Conservation (phyloP, 768 basidiomycete genomes). For the Leccinum ochraceum region DNA sequence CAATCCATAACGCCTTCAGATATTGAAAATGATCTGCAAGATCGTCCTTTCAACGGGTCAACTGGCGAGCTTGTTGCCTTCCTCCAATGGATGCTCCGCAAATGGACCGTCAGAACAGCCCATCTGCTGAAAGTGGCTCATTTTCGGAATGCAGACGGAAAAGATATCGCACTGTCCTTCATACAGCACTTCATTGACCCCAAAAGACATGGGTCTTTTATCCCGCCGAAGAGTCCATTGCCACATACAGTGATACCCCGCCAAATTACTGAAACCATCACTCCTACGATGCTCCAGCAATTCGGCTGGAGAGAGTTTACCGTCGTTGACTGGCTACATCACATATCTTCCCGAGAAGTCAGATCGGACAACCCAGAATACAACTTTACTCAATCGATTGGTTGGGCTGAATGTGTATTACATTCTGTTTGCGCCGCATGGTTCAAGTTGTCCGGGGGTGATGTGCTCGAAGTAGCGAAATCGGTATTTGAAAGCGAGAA, state of each 20-base stretch:
- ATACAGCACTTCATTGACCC: conserved; percentile 68
- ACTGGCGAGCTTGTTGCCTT: conserved; percentile 7
- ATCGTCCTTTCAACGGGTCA: not conserved
- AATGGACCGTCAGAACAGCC: not conserved
- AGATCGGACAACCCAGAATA: conserved; percentile 42
- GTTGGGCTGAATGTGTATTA: conserved; percentile 80
- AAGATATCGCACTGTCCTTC: conserved; percentile 59
- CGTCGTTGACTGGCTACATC: conserved; percentile 67
- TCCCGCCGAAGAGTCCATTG: conserved; percentile 41
- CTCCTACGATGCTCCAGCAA: conserved; percentile 48
- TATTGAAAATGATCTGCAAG: not conserved
- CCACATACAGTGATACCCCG: conserved; percentile 41
- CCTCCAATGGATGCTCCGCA: conserved; percentile 3
- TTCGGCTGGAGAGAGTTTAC: conserved; percentile 81
- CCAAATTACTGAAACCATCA: conserved; percentile 58
- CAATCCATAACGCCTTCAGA: not conserved
- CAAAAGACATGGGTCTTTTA: conserved; percentile 26
- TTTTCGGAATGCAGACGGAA: conserved; percentile 47
- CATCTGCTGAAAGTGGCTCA: conserved; percentile 26
- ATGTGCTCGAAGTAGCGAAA: not conserved
- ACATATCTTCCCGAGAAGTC: conserved; percentile 52
- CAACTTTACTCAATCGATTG: conserved; percentile 61
- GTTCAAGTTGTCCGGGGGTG: conserved; percentile 33
- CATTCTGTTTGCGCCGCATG: conserved; percentile 62
- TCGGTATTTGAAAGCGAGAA: conserved; percentile 23